Evolutionary conservation across 805 yeast species (phyloP).

Genomic region (Saturnispora ahearnii): DNA sequence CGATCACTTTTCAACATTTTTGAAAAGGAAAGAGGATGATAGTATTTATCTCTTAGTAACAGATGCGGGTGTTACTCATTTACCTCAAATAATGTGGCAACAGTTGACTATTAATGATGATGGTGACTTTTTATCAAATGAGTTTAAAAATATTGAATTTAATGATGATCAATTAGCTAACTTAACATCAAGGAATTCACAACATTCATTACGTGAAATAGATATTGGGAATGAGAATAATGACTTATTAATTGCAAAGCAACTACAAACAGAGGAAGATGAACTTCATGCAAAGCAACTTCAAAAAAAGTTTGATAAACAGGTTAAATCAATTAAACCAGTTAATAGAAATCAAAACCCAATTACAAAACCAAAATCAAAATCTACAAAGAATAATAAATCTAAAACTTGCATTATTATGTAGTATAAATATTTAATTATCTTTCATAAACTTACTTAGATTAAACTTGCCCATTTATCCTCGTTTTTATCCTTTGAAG

Average conservation of each 20-base stretch:
- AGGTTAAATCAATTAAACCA: neutral
- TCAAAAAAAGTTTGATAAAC: slow-evolving; percentile 18
- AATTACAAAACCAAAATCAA: neutral
- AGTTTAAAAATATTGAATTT: slow-evolving; percentile 2
- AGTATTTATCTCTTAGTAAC: slow-evolving; percentile 60
- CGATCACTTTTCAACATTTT: slow-evolving; percentile 69
- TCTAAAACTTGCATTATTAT: slow-evolving; percentile 3
- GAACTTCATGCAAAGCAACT: slow-evolving; percentile 21
- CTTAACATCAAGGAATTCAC: slow-evolving; percentile 2
- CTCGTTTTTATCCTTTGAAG: neutral
- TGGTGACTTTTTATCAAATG: slow-evolving; percentile 49
- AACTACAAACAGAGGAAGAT: slow-evolving; percentile 28
- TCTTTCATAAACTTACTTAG: neutral
- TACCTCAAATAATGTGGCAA: slow-evolving; percentile 68
- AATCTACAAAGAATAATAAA: neutral
- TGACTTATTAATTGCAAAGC: slow-evolving; percentile 23
- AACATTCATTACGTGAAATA: slow-evolving; percentile 9
- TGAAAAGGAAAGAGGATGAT: slow-evolving; percentile 38
- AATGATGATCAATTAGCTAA: neutral
- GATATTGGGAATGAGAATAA: slow-evolving; percentile 16
- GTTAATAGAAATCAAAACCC: neutral
- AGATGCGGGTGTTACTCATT: slow-evolving; percentile 52
- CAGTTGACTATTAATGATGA: slow-evolving; percentile 55
- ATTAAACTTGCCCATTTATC: slow-evolving; percentile 13
- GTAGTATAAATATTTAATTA: neutral